Conservation (phyloP, 1,284 basidiomycete species). For the Trichosporon ovoides region DNA sequence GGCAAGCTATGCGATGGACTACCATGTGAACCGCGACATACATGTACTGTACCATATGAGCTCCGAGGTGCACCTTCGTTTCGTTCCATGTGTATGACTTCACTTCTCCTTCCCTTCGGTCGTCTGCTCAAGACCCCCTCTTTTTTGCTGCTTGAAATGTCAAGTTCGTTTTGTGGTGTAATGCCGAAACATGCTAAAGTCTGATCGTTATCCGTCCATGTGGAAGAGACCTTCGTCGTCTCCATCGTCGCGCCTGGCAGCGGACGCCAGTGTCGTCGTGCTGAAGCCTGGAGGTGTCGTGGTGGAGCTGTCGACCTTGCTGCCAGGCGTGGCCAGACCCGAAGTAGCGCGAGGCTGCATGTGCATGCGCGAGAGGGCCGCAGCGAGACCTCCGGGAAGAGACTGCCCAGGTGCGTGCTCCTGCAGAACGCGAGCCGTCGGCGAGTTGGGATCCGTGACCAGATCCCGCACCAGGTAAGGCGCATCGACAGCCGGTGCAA, state of each 20-base stretch:
- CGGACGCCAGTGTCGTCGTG: not conserved
- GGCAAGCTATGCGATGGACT: too few species aligned
- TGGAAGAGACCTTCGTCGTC: constrained; percentile 25
- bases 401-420: constrained; percentile 48
- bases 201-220: constrained; percentile 18
- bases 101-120: not conserved
- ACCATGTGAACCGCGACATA: too few species aligned
- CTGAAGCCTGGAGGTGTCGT: constrained; percentile 7
- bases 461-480: constrained; percentile 30
- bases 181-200: not conserved
- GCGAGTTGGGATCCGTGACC: constrained; percentile 32
- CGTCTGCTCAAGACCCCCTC: too few species aligned
- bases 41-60: not conserved
- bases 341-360: constrained; percentile 27
- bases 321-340: constrained; percentile 8
- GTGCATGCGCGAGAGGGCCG: constrained; percentile 45
- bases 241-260: constrained; percentile 16
- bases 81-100: not conserved
- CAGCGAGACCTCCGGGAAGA: constrained; percentile 46
- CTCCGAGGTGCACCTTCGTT: not conserved
- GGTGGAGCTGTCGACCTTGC: not conserved
- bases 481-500: constrained; percentile 23
- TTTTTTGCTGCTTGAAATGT: constrained; percentile 1
- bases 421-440: constrained; percentile 36
- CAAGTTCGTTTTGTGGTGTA: not conserved